phyloP scores from a whole-genome alignment of 2,329 filamentous ascomycete genomes.

The Neopestalotiopsis sp. region DNA sequence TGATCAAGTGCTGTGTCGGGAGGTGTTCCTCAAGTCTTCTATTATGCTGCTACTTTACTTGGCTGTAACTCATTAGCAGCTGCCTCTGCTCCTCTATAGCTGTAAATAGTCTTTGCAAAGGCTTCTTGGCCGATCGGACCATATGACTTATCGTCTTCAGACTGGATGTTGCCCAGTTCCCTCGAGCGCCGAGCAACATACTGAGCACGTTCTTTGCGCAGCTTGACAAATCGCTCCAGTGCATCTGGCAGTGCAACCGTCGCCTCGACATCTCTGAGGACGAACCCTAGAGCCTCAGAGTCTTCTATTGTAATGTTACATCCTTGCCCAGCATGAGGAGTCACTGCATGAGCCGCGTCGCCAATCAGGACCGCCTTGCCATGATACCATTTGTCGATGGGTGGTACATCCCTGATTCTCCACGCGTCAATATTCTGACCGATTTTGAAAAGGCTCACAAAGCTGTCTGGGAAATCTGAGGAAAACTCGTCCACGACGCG shows the following conservation, averaged over 20 bases:
- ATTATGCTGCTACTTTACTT: neutral
- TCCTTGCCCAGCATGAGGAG: constrained; percentile 29
- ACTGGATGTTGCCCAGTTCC: constrained; percentile 25
- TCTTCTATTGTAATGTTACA: constrained; percentile 32
- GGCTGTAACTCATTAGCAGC: neutral
- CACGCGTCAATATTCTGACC: constrained; percentile 26
- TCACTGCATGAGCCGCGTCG: constrained; percentile 29
- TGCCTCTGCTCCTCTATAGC: constrained; percentile 27
- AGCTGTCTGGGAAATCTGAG: constrained; percentile 22
- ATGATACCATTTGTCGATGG: constrained; percentile 22
- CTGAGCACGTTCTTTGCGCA: constrained; percentile 28
- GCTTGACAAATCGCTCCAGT: constrained; percentile 25
- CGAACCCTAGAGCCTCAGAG: constrained; percentile 25
- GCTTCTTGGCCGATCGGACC: constrained; percentile 26
- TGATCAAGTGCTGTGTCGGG: no score
- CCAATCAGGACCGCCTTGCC: constrained; percentile 19
- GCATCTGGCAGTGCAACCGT: neutral
- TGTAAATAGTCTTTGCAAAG: constrained; percentile 27
- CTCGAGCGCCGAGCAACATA: constrained; percentile 27
- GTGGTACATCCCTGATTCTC: constrained; percentile 28
- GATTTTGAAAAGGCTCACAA: constrained; percentile 16
- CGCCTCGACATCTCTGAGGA: constrained; percentile 15
- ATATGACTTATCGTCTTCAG: constrained; percentile 25
- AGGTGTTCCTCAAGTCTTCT: neutral
- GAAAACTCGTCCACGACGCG: constrained; percentile 25